Evolutionary conservation across 2,329 filamentous ascomycete species (phyloP), one percentile per base, ranked within the genome.

Genomic region (Pleochaeta shiraiana): DNA sequence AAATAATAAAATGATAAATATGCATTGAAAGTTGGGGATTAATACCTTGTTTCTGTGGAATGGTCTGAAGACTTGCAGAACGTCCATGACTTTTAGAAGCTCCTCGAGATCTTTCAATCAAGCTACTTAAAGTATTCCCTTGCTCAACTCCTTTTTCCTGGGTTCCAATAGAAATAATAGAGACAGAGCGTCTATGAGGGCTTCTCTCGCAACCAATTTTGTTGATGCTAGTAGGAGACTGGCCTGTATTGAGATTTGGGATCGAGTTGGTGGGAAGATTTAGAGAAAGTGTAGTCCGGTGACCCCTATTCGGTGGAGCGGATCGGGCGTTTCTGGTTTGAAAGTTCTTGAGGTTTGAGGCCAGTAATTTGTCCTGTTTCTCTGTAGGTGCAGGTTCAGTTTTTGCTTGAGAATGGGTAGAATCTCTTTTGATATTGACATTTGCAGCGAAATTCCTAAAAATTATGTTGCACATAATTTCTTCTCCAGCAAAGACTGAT

Each of bases 401-500:
- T 6, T 65, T 65, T 34, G 68, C 64, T 50, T 70, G 64, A 1
- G 57, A 34, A 66, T 70, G 70, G 63, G 70, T 60, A 12, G 68
- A 69, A 59, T 69, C 61, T 63, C 66, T 68, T 43, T 69, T 66
- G 16, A 69, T 66, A 14, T 64, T 39, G 39, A 69, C 67, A 30
- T 65, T 63, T 30, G 68, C 66, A 30, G 72, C 71, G 67, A 91
- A 81, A 74, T 98, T 98, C 76, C 87, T 92, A 77, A 98, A 98
- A 63, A 89, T 96, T 74, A 98, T 95, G 69, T 86, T 90, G 76
- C 93, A 97, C 77, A 91, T 88, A 72, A 97, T 83, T 72, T 95
- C 87, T 79, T 98, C 93, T 75, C 93, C 93, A 65, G 93, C 89
- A 76, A 97, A 98, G 71, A 98, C 89, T 67, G 88, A 91, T 74